phyloP scores from a whole-genome alignment of 2,329 filamentous ascomycete species.

The Thielaviopsis punctulata region DNA sequence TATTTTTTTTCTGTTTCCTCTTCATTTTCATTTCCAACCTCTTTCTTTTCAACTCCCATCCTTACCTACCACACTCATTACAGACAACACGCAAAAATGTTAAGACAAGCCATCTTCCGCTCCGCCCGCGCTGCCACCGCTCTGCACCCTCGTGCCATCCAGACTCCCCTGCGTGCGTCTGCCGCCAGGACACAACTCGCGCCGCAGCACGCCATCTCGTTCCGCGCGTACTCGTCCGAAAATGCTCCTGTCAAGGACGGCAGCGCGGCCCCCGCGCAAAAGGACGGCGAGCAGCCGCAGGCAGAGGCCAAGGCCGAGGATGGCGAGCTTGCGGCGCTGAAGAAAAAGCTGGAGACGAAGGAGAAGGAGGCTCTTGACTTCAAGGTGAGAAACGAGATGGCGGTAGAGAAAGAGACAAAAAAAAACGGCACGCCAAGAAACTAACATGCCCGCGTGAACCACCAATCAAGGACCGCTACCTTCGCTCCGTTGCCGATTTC shows the following conservation, averaged over 20 bases:
- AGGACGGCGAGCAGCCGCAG: constrained; percentile 17
- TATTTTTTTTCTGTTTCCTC: background rate
- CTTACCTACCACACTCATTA: background rate
- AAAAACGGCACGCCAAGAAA: no score
- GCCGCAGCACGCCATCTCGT: no score
- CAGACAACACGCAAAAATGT: constrained; percentile 1
- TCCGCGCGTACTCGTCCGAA: constrained; percentile 13
- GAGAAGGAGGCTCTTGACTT: constrained; percentile 47
- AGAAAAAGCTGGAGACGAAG: constrained; percentile 36
- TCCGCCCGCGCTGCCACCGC: constrained; percentile 5
- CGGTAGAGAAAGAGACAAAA: no score
- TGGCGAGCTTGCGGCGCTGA: constrained; percentile 26
- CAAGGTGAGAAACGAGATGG: no score
- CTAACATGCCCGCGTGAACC: background rate
- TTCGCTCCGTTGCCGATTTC: constrained; percentile 90
- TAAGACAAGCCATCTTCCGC: constrained; percentile 7
- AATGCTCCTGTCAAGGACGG: constrained; percentile 14
- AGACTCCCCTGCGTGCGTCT: constrained; percentile 3
- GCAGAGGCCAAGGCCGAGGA: constrained; percentile 18
- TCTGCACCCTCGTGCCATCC: constrained; percentile 4
- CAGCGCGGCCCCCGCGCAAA: constrained; percentile 16
- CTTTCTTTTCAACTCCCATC: background rate
- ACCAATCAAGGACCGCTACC: constrained; percentile 77
- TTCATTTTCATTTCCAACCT: background rate
- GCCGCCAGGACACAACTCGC: background rate